phyloP scores from a whole-genome alignment of 805 yeast species.

The Zygoascus tannicola region DNA sequence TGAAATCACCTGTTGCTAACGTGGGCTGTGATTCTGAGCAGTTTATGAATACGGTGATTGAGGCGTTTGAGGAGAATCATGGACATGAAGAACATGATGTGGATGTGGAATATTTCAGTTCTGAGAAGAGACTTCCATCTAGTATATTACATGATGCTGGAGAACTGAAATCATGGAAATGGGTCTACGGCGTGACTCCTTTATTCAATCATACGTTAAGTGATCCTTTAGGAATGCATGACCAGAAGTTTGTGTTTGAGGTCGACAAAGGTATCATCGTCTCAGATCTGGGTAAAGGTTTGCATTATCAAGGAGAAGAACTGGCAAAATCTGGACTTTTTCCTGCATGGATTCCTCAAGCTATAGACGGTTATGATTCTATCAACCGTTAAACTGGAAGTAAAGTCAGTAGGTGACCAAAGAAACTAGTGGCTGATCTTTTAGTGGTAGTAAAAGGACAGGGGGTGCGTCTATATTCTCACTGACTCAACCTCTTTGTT shows the following conservation, averaged over 20 bases:
- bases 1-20: slow-evolving; percentile 71
- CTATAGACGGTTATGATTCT: slow-evolving; percentile 4
- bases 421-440: too few relatives aligned
- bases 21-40: slow-evolving; percentile 37
- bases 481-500: background rate
- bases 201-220: slow-evolving; percentile 47
- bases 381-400: background rate
- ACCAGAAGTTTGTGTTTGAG: slow-evolving; percentile 28
- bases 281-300: background rate
- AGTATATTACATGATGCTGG: slow-evolving; percentile 17
- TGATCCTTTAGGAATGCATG: slow-evolving; percentile 23
- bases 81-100: slow-evolving; percentile 3
- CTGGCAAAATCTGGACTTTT: background rate
- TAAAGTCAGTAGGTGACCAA: too few relatives aligned
- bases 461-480: too few relatives aligned
- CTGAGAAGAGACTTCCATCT: slow-evolving; percentile 4
- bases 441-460: too few relatives aligned
- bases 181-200: slow-evolving; percentile 76
- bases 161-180: slow-evolving; percentile 50
- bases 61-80: slow-evolving; percentile 33
- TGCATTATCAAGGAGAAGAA: slow-evolving; percentile 1
- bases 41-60: slow-evolving; percentile 38
- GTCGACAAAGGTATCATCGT: slow-evolving; percentile 43
- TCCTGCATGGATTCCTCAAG: slow-evolving; percentile 7
- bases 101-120: slow-evolving; percentile 1